Evolutionary conservation across 1,139 yeast species (phyloP).

Genomic region (Ogataea hybrid): DNA sequence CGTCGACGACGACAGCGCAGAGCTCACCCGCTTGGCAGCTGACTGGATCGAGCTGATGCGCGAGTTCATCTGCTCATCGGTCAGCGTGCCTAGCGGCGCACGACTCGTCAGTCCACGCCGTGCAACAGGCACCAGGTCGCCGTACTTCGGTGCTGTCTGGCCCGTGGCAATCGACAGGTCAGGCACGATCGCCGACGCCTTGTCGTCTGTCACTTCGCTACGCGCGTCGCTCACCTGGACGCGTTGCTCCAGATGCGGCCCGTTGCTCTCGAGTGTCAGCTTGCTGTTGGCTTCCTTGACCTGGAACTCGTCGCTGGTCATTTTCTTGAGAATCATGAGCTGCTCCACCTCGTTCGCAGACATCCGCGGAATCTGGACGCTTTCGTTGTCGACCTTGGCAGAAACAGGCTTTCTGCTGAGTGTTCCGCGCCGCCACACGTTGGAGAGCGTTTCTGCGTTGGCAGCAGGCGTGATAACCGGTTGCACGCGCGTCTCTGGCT

Average conservation of each 20-base stretch:
- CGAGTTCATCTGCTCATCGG: background rate
- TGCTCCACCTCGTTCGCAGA: constrained; percentile 30
- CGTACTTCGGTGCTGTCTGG: constrained; percentile 12
- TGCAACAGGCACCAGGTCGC: constrained; percentile 21
- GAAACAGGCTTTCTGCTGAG: constrained; percentile 25
- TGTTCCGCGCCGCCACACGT: constrained; percentile 37
- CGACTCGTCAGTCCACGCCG: constrained; percentile 11
- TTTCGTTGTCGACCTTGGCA: constrained; percentile 12
- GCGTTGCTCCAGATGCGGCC: constrained; percentile 22
- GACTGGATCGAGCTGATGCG: constrained; percentile 11
- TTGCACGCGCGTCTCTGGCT: constrained; percentile 14
- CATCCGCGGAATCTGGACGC: constrained; percentile 23
- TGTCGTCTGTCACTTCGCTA: constrained; percentile 15
- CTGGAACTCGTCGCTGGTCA: constrained; percentile 30
- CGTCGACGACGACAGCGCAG: constrained; percentile 8
- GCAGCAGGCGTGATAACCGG: constrained; percentile 5
- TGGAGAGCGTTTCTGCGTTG: constrained; percentile 30
- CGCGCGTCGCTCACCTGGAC: constrained; percentile 19
- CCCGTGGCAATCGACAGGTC: constrained; percentile 23
- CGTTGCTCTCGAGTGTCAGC: constrained; percentile 15
- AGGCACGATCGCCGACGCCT: constrained; percentile 22
- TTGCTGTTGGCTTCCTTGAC: constrained; percentile 26
- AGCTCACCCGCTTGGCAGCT: constrained; percentile 5
- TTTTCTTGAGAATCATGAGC: constrained; percentile 27
- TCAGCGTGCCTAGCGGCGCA: constrained; percentile 4